Conservation (phyloP, 1,284 basidiomycete species). For the Microstroma glucosiphilum region DNA sequence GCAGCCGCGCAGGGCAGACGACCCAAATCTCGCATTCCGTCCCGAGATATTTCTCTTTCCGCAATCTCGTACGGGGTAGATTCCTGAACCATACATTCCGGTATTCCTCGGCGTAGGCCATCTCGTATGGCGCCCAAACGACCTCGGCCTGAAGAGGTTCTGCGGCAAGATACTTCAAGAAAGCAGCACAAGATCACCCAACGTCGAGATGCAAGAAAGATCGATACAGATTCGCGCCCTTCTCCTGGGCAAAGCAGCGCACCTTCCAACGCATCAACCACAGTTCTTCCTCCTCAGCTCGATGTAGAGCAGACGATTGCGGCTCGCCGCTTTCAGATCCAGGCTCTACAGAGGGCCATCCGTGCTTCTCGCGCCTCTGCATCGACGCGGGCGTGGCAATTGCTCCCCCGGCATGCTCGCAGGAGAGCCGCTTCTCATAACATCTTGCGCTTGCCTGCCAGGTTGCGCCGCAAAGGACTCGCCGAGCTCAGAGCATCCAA, state of each 20-base stretch:
- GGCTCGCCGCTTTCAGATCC: constrained; percentile 5
- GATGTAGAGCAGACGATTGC: neutral
- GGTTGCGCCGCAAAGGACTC: constrained; percentile 38
- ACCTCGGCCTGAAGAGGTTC: neutral
- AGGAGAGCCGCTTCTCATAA: constrained; percentile 47
- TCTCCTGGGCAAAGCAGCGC: neutral
- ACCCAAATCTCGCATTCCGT: too few species aligned
- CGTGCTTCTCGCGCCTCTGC: constrained; percentile 13
- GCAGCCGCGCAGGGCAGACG: too few species aligned
- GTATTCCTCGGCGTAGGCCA: too few species aligned
- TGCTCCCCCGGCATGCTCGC: constrained; percentile 41
- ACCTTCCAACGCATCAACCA: neutral
- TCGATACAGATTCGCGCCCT: neutral
- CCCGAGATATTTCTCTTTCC: too few species aligned
- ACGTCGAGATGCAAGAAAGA: neutral
- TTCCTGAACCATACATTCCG: too few species aligned
- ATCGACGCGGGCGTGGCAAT: constrained; percentile 47
- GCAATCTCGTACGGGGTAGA: too few species aligned
- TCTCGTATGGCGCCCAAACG: neutral
- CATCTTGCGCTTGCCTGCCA: constrained; percentile 38
- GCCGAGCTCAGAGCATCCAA: constrained; percentile 43
- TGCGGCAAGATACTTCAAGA: neutral
- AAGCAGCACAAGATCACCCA: constrained; percentile 1
- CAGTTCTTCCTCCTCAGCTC: constrained; percentile 1
- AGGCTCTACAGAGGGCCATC: neutral